phyloP scores from a whole-genome alignment of 345 rosid genomes.

The Acer saccharum region DNA sequence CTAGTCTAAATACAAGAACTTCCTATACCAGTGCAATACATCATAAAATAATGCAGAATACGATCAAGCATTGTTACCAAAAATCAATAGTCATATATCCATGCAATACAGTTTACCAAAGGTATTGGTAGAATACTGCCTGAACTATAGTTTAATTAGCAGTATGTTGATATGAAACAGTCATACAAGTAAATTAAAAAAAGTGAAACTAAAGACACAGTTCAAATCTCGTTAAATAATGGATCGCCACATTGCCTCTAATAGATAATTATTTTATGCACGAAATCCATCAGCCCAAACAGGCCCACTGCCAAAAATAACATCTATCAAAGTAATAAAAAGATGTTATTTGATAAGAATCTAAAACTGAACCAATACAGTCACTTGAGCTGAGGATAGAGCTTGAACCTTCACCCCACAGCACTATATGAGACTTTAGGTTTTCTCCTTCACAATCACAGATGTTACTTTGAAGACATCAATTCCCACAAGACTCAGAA shows the following conservation, averaged over 20 bases:
- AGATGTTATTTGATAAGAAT: not conserved
- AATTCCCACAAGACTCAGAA: constrained; percentile 9
- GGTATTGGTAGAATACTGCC: not conserved
- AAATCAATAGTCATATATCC: not conserved
- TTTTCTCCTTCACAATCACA: not conserved
- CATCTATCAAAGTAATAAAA: not conserved
- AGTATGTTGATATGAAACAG: not conserved
- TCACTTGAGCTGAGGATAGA: not conserved
- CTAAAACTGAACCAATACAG: not conserved
- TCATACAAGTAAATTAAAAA: not conserved
- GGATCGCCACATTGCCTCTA: not conserved
- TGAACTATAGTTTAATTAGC: not conserved
- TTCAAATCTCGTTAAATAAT: not conserved
- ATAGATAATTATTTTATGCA: not conserved
- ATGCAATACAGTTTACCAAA: not conserved
- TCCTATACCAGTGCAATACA: not conserved
- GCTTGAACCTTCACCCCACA: constrained; percentile 2
- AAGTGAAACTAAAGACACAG: not conserved
- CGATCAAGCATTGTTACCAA: too few relatives aligned
- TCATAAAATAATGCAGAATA: not conserved
- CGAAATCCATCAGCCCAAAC: not conserved
- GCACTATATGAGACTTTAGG: not conserved
- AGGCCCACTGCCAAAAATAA: not conserved
- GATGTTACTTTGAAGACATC: constrained; percentile 22
- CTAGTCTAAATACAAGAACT: not conserved